Base-by-base conservation (phyloP, 495 filamentous ascomycete genomes). In the Penicillium paxilli region DNA sequence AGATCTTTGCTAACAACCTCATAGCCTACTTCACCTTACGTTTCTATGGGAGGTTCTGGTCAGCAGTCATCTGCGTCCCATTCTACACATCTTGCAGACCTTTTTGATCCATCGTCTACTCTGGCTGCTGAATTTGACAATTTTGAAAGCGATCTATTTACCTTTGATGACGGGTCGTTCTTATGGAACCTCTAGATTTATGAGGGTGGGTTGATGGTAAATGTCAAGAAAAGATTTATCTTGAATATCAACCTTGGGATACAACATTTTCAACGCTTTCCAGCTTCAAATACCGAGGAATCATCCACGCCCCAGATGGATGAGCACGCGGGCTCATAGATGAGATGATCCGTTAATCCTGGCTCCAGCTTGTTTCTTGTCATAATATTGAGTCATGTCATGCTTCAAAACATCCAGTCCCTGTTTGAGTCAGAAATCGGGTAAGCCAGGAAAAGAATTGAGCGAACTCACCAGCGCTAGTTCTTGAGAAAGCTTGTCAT, bases 361-460 rank as follows among this genome's bases (percentile, higher is more conserved):
- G 28, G 17, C 44, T 25, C 20, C 42, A 23, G 20, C 26, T 32
- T 32, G 11, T 4, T 45, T 6, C 35, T 60, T 58, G 12, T 9
- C 52, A 40, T 67, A 70, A 45, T 62, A 65, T 46, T 67, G 67
- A 3, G 64, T 67, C 62, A 70, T 67, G 47, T 70, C 67, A 52
- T 60, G 56, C 30, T 60, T 57, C 38, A 70, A 55, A 12, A 63
- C 35, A 44, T 70, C 63, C 45, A 68, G 51, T 17, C 67, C 65
- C 65, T 68, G 19, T 16, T 4, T 51, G 33, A 23, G 51, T 28
- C 2, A 26, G 19, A 42, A 16, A 6, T 6, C 20, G 23, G 26
- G 14, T 20, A 21, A 20, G 16, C n/a, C 11, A 23, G 23, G 14
- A 2, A 3, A 24, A 28, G 7, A 23, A 16, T 25, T 10, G 12